These are phyloP conservation scores for Solanum acaule DNA, from an alignment of 257 asterid genomes.

Conservation along the genomic window DNA sequence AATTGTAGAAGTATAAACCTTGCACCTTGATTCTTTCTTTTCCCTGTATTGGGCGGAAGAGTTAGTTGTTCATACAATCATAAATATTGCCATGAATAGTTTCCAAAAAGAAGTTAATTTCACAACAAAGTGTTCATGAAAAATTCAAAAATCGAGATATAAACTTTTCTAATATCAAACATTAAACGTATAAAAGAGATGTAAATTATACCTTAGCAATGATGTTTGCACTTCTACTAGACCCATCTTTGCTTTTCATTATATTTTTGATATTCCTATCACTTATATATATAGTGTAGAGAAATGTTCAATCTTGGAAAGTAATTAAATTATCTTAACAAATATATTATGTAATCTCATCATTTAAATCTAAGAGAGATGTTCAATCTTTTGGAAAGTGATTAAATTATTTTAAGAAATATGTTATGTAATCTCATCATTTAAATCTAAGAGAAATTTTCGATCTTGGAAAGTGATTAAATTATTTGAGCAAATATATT, in stretches of 20 bases:
- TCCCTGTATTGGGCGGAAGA: neutral
- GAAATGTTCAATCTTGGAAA: neutral
- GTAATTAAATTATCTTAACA: neutral
- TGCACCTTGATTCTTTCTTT: neutral
- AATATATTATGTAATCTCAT: too few relatives aligned
- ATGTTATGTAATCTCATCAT: too few relatives aligned
- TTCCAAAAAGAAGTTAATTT: neutral
- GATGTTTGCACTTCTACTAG: neutral
- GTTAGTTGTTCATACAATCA: neutral
- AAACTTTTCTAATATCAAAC: neutral
- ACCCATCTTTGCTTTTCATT: neutral
- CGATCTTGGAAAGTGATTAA: neutral
- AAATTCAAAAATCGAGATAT: neutral
- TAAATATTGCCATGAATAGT: neutral
- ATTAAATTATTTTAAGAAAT: too few relatives aligned
- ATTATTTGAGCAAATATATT: neutral
- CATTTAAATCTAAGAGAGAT: too few relatives aligned
- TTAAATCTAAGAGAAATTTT: neutral
- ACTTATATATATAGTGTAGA: neutral
- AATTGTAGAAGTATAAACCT: neutral
- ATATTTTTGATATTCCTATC: neutral
- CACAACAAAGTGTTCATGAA: neutral
- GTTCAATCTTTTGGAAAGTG: too few relatives aligned
- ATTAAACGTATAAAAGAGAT: neutral
- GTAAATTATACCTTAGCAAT: neutral